Evolutionary conservation across 148 eudicot species (phyloP).

Genomic region (Diospyros lotus): DNA sequence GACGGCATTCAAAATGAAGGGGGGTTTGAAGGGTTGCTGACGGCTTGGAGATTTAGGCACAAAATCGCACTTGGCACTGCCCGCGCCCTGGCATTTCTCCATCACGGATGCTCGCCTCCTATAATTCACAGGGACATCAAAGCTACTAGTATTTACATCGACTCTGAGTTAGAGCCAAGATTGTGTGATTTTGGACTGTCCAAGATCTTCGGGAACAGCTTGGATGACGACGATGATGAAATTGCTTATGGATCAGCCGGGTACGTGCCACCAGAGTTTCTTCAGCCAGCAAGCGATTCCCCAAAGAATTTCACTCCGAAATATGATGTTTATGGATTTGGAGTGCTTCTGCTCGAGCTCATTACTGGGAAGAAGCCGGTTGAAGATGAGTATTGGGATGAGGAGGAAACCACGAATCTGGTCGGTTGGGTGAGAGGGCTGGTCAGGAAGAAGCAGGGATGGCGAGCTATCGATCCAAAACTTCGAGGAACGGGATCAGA

Average conservation of each 20-base stretch:
- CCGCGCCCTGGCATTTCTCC: slow-evolving; percentile 60
- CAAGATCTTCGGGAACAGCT: slow-evolving; percentile 47
- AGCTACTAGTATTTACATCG: slow-evolving; percentile 66
- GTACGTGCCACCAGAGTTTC: slow-evolving; percentile 49
- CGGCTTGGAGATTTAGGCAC: slow-evolving; percentile 54
- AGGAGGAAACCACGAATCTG: slow-evolving; percentile 32
- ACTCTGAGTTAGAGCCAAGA: slow-evolving; percentile 58
- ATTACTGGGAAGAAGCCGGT: slow-evolving; percentile 57
- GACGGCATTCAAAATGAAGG: slow-evolving; percentile 34
- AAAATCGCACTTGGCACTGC: slow-evolving; percentile 55
- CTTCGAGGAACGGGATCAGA: slow-evolving; percentile 37
- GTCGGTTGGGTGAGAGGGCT: slow-evolving; percentile 56
- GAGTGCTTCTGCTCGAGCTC: slow-evolving; percentile 64
- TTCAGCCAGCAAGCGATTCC: slow-evolving; percentile 23
- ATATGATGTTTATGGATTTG: slow-evolving; percentile 65
- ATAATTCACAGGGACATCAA: slow-evolving; percentile 69
- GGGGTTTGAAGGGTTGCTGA: slow-evolving; percentile 34
- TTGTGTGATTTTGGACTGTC: slow-evolving; percentile 75
- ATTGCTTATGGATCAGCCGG: slow-evolving; percentile 47
- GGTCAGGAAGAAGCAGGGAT: slow-evolving; percentile 38
- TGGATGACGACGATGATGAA: slow-evolving; percentile 43
- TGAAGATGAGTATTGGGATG: slow-evolving; percentile 44
- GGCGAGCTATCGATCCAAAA: slow-evolving; percentile 43
- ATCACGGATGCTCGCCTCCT: slow-evolving; percentile 77
- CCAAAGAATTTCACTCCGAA: slow-evolving; percentile 41